phyloP scores from a whole-genome alignment of 148 eudicot genomes.

The Mesembryanthemum crystallinum region DNA sequence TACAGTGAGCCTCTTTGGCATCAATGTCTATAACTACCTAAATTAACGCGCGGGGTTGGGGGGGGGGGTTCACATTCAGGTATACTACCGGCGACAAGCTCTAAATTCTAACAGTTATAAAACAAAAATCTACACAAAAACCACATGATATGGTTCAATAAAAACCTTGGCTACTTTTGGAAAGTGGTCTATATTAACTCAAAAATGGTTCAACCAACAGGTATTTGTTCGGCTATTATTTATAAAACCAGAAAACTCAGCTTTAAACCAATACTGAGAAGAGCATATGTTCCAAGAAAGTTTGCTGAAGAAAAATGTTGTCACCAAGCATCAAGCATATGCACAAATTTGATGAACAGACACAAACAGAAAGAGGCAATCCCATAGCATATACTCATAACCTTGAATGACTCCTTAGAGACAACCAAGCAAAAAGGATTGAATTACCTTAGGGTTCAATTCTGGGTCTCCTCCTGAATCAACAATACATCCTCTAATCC shows the following conservation, averaged over 20 bases:
- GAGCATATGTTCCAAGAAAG: background rate
- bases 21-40: too few species aligned
- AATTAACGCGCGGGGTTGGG: too few species aligned
- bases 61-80: too few species aligned
- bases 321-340: background rate
- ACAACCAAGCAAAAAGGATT: background rate
- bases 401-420: background rate
- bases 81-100: too few species aligned
- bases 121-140: too few species aligned
- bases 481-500: conserved; percentile 77
- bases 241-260: background rate
- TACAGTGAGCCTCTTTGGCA: too few species aligned
- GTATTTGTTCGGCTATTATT: too few species aligned
- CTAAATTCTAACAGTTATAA: too few species aligned
- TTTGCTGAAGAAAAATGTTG: background rate
- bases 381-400: background rate
- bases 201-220: too few species aligned
- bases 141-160: too few species aligned
- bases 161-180: too few species aligned
- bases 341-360: background rate
- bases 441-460: conserved; percentile 71
- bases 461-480: conserved; percentile 95
- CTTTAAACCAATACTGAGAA: background rate
- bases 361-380: background rate
- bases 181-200: too few species aligned